A percentile compares a stretch with the other conserved stretches of the same genome.
phyloP scores from a whole-genome alignment of 345 rosid genomes.

The Aquilaria malaccensis region DNA sequence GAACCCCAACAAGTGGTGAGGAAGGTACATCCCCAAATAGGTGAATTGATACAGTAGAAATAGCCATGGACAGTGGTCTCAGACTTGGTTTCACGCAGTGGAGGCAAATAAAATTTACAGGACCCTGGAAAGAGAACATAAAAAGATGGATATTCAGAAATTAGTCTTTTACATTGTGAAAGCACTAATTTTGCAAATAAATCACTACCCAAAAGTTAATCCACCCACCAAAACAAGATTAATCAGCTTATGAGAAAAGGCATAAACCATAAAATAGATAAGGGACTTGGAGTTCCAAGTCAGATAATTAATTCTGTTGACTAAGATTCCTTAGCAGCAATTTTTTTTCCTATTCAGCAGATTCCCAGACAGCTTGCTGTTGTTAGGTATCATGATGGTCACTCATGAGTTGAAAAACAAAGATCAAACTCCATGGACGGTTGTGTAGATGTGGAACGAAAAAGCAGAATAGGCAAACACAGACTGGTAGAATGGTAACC shows the following conservation, averaged over 20 bases:
- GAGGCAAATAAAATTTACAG: constrained; percentile 75
- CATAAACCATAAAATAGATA: too few relatives aligned
- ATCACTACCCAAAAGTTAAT: too few relatives aligned
- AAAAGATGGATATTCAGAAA: neutral
- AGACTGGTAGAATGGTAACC: neutral
- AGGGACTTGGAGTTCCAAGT: too few relatives aligned
- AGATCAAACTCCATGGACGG: too few relatives aligned
- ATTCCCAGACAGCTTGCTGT: too few relatives aligned
- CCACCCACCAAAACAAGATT: too few relatives aligned
- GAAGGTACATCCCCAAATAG: constrained; percentile 95
- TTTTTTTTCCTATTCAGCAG: too few relatives aligned
- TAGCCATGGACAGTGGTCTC: constrained; percentile 90
- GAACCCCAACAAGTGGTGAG: constrained; percentile 87
- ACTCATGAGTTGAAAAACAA: too few relatives aligned
- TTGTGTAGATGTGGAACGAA: too few relatives aligned
- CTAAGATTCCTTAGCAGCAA: neutral
- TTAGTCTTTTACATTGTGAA: neutral
- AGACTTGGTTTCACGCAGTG: constrained; percentile 75
- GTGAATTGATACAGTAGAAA: constrained; percentile 84
- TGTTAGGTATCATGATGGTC: too few relatives aligned
- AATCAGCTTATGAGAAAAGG: too few relatives aligned
- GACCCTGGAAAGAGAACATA: constrained; percentile 39
- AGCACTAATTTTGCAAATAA: too few relatives aligned
- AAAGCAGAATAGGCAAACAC: neutral
- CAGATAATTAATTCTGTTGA: neutral